A percentile compares a stretch with the other conserved stretches of the same genome.
Evolutionary conservation across 139 green algal species (phyloP).

Genomic region (Ulvella scutata): DNA sequence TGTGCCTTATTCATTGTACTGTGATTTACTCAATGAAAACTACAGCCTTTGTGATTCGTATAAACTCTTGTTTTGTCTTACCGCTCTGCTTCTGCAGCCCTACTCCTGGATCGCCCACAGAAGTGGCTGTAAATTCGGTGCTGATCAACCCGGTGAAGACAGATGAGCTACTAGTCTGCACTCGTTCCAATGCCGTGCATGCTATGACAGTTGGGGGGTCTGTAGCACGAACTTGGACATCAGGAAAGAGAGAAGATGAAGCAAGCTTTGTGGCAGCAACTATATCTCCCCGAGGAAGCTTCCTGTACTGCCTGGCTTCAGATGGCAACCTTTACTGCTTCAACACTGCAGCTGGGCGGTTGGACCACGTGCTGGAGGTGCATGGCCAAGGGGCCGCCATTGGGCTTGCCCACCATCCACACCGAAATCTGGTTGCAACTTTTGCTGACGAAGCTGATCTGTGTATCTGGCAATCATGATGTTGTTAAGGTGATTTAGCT

Average conservation of each 20-base stretch:
- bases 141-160: slow-evolving; percentile 56
- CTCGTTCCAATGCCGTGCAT: slow-evolving; percentile 49
- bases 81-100: neutral
- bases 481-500: too few relatives aligned
- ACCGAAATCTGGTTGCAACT: slow-evolving; percentile 84
- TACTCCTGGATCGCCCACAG: slow-evolving; percentile 9
- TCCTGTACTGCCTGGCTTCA: slow-evolving; percentile 76
- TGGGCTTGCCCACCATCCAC: slow-evolving; percentile 79
- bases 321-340: slow-evolving; percentile 75
- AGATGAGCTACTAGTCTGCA: slow-evolving; percentile 82
- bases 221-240: slow-evolving; percentile 63
- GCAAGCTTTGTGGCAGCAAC: slow-evolving; percentile 56
- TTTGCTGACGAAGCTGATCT: slow-evolving; percentile 61
- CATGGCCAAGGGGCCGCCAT: slow-evolving; percentile 37
- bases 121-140: slow-evolving; percentile 55
- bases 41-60: neutral
- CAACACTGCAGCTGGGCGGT: slow-evolving; percentile 33
- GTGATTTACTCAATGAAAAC: too few relatives aligned
- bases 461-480: slow-evolving; percentile 76
- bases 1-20: too few relatives aligned
- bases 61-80: neutral
- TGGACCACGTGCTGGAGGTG: slow-evolving; percentile 74
- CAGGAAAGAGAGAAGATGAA: slow-evolving; percentile 47
- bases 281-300: slow-evolving; percentile 71
- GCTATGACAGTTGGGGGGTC: slow-evolving; percentile 53